phyloP scores from a whole-genome alignment of 495 filamentous ascomycete genomes.

The Lasiosphaeria hispida region DNA sequence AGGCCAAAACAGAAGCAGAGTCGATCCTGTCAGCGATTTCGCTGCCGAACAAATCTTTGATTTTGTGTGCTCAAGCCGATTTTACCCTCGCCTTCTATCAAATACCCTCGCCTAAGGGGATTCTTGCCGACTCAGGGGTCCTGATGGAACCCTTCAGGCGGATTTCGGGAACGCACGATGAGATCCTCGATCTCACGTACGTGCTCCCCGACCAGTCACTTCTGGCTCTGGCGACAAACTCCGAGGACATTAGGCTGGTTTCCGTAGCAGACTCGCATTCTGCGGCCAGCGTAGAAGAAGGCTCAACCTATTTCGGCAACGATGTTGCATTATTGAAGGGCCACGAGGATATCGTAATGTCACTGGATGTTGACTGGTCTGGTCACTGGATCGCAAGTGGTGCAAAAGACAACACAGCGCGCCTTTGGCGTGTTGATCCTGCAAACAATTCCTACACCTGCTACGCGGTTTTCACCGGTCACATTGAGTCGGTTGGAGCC shows the following conservation, averaged over 20 bases:
- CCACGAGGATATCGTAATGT: conserved; percentile 94
- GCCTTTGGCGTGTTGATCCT: conserved; percentile 86
- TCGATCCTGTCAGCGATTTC: conserved; percentile 71
- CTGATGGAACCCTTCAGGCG: conserved; percentile 56
- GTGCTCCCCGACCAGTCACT: conserved; percentile 74
- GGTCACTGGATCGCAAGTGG: conserved; percentile 95
- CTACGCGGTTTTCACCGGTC: conserved; percentile 78
- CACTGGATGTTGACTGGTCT: conserved; percentile 91
- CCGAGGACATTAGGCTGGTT: conserved; percentile 86
- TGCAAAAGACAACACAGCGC: conserved; percentile 92
- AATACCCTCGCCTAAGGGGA: conserved; percentile 27
- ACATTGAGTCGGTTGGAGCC: conserved; percentile 93
- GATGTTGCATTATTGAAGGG: conserved; percentile 82
- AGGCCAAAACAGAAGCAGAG: conserved; percentile 66
- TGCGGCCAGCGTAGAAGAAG: conserved; percentile 31
- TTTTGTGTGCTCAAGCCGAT: conserved; percentile 84
- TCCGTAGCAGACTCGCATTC: conserved; percentile 45
- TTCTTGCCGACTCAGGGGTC: conserved; percentile 26
- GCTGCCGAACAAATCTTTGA: conserved; percentile 56
- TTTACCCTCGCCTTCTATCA: conserved; percentile 80
- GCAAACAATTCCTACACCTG: conserved; percentile 70
- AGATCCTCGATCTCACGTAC: conserved; percentile 90
- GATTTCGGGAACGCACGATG: conserved; percentile 94
- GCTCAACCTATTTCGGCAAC: conserved; percentile 71
- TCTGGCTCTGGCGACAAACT: conserved; percentile 90